phyloP scores from a whole-genome alignment of 108 stramenopile genomes.

The Pseudonitzschia multiseries region DNA sequence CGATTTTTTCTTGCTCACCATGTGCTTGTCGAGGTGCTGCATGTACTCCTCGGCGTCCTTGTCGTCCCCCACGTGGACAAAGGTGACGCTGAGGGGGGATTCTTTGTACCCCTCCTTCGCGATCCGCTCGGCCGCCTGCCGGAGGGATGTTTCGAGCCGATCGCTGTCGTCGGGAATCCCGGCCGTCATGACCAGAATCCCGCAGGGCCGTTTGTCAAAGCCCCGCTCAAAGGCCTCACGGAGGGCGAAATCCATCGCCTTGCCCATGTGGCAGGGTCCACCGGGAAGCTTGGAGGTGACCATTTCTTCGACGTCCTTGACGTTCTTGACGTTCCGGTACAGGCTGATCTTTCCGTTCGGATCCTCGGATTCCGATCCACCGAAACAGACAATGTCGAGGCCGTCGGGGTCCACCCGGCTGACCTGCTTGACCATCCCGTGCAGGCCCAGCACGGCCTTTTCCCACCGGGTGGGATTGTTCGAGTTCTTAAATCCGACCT shows the following conservation, averaged over 20 bases:
- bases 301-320: conserved; percentile 1
- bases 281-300: conserved; percentile 8
- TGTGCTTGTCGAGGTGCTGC: not conserved
- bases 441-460: conserved; percentile 9
- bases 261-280: conserved; percentile 13
- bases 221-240: conserved; percentile 5
- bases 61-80: conserved; percentile 18
- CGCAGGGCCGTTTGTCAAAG: conserved; percentile 1
- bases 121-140: not conserved
- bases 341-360: not conserved
- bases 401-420: conserved; percentile 12
- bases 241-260: conserved; percentile 8
- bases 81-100: conserved; percentile 10
- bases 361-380: not conserved
- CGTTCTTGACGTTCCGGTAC: conserved; percentile 13
- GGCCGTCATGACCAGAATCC: conserved; percentile 11
- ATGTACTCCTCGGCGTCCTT: conserved; percentile 14
- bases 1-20: not conserved
- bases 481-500: not conserved
- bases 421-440: conserved; percentile 17
- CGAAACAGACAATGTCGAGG: conserved; percentile 13
- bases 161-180: conserved; percentile 5
- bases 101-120: not conserved
- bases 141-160: not conserved
- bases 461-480: conserved; percentile 12